These are phyloP conservation scores for Aureobasidium subglaciale DNA, from an alignment of 2,329 filamentous ascomycete species.

Conservation along the genomic window DNA sequence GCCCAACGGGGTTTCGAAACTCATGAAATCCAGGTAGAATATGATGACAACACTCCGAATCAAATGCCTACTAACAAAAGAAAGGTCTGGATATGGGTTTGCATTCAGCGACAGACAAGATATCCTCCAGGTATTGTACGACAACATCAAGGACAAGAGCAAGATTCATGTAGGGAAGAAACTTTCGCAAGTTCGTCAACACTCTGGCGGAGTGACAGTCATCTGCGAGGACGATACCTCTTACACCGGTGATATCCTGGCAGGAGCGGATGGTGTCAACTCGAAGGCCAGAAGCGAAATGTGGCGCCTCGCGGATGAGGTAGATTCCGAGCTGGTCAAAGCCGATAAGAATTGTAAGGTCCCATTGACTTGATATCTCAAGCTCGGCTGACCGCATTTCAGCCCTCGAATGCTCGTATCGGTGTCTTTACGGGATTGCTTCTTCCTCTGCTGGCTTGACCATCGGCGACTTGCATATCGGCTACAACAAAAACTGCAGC, in stretches of 20 bases:
- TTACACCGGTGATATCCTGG: slow-evolving; percentile 23
- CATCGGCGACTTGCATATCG: slow-evolving; percentile 19
- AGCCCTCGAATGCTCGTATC: slow-evolving; percentile 22
- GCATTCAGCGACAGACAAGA: slow-evolving; percentile 26
- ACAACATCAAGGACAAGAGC: slow-evolving; percentile 20
- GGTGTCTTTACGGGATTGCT: slow-evolving; percentile 36
- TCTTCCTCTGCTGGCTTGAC: slow-evolving; percentile 21
- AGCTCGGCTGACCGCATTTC: slow-evolving; percentile 9
- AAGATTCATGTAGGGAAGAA: slow-evolving; percentile 15
- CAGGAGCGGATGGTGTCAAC: slow-evolving; percentile 26
- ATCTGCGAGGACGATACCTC: slow-evolving; percentile 12
- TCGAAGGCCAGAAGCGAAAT: slow-evolving; percentile 22
- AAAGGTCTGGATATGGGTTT: slow-evolving; percentile 18
- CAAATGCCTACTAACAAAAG: background rate
- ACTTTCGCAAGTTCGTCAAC: slow-evolving; percentile 2
- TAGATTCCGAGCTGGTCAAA: slow-evolving; percentile 17
- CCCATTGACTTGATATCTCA: background rate
- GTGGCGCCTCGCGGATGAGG: slow-evolving; percentile 20
- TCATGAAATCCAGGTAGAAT: slow-evolving; percentile 6
- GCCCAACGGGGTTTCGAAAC: background rate
- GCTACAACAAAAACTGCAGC: slow-evolving; percentile 20
- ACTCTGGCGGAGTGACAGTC: background rate
- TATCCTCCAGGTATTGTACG: slow-evolving; percentile 21
- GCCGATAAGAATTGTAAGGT: slow-evolving; percentile 17
- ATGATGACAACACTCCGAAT: background rate